Conservation (phyloP, 768 basidiomycete species). For the Boletus rex-veris region DNA sequence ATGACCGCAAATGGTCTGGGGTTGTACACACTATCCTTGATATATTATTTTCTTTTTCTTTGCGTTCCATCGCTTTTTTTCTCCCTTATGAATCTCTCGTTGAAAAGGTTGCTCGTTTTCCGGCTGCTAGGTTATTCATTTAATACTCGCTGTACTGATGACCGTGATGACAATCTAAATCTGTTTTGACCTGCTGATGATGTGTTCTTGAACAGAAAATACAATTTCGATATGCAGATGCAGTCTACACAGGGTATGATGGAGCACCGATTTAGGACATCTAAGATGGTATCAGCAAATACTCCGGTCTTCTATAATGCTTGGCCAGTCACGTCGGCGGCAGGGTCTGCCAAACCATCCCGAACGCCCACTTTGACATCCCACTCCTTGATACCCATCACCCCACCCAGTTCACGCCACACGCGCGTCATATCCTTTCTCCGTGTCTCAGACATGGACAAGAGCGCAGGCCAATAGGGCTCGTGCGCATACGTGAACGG, state of each 20-base stretch:
- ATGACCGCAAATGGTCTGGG: background rate
- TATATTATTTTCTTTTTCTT: background rate
- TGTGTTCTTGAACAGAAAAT: background rate
- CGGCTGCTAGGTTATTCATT: slow-evolving; percentile 23
- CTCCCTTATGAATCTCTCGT: slow-evolving; percentile 5
- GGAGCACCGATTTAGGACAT: background rate
- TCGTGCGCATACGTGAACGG: slow-evolving; percentile 73
- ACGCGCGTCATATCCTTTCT: slow-evolving; percentile 47
- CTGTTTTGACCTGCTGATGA: background rate
- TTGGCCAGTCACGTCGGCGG: slow-evolving; percentile 1
- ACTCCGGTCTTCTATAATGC: slow-evolving; percentile 6
- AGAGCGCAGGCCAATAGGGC: slow-evolving; percentile 69
- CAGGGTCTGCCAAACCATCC: slow-evolving; percentile 8
- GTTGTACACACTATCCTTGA: slow-evolving; percentile 13
- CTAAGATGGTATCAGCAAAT: background rate
- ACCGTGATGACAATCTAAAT: slow-evolving; percentile 22
- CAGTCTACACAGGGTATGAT: background rate
- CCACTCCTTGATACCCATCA: slow-evolving; percentile 74
- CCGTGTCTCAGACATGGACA: slow-evolving; percentile 51
- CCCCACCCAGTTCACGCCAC: slow-evolving; percentile 69
- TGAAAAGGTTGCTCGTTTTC: background rate
- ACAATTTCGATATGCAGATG: background rate
- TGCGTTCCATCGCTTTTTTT: background rate
- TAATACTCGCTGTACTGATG: slow-evolving; percentile 25
- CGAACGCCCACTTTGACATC: slow-evolving; percentile 53